Conservation (phyloP, 768 basidiomycete genomes). For the Tylopilus balloui region DNA sequence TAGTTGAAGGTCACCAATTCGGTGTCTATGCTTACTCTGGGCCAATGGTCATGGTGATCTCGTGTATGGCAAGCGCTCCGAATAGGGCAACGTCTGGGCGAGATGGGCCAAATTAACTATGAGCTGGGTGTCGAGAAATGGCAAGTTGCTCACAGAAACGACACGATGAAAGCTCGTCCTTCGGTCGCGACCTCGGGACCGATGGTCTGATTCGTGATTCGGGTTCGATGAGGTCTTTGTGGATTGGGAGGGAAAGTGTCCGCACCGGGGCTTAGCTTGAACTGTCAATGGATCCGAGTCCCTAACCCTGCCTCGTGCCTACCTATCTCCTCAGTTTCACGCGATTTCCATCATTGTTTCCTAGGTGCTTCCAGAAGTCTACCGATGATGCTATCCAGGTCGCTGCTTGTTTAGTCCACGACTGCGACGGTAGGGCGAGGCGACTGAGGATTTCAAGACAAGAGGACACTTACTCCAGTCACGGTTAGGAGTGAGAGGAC, state of each 20-base stretch:
- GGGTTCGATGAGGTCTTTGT: not conserved
- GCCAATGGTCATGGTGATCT: slow-evolving; percentile 3
- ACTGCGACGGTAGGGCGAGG: not conserved
- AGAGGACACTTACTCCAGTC: too few relatives aligned
- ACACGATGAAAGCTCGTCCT: not conserved
- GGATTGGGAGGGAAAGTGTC: not conserved
- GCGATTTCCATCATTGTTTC: slow-evolving; percentile 15
- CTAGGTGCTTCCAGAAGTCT: not conserved
- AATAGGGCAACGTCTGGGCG: not conserved
- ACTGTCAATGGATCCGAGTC: slow-evolving; percentile 1
- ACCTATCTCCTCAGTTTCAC: not conserved
- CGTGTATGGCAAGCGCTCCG: not conserved
- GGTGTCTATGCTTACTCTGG: slow-evolving; percentile 15
- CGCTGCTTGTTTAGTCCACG: not conserved
- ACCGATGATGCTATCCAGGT: not conserved
- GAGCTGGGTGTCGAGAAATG: not conserved
- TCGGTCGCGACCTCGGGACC: not conserved
- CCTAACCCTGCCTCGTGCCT: slow-evolving; percentile 16
- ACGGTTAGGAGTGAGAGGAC: too few relatives aligned
- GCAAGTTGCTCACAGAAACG: slow-evolving; percentile 6
- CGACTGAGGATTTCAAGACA: not conserved
- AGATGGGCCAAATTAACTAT: not conserved
- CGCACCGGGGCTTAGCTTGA: not conserved
- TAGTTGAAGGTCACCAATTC: not conserved
- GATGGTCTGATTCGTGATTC: not conserved